These are phyloP conservation scores for Aureobasidium mangrovei DNA, from an alignment of 2,329 filamentous ascomycete genomes.

Conservation along the genomic window DNA sequence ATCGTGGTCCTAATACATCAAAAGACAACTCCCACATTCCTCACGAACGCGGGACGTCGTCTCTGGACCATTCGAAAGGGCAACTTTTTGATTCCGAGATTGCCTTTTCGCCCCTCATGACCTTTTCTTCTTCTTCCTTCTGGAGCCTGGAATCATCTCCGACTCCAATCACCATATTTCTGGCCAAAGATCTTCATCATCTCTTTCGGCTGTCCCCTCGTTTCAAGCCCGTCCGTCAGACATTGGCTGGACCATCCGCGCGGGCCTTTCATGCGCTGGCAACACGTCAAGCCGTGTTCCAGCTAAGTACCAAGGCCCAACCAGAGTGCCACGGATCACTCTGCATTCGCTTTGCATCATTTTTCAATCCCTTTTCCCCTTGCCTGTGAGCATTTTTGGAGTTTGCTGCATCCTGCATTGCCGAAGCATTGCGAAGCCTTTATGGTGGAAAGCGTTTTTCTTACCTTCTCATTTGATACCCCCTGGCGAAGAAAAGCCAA, in stretches of 20 bases:
- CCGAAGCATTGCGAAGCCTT: constrained; percentile 7
- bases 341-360: constrained; percentile 13
- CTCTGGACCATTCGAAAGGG: neutral
- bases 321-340: constrained; percentile 13
- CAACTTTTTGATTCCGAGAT: neutral
- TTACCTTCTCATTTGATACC: constrained; percentile 11
- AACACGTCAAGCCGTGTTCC: neutral
- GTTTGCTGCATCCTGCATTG: constrained; percentile 11
- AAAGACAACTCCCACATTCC: neutral
- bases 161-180: constrained; percentile 11
- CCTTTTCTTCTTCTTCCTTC: constrained; percentile 11
- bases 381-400: neutral
- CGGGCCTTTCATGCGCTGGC: constrained; percentile 5
- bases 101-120: neutral
- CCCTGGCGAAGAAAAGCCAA: neutral
- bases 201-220: constrained; percentile 8
- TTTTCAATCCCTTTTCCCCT: neutral
- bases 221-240: constrained; percentile 9
- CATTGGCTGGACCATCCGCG: constrained; percentile 12
- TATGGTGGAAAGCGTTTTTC: constrained; percentile 5
- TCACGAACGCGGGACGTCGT: neutral
- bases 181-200: constrained; percentile 10
- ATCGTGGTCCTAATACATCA: neutral
- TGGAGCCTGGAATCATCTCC: neutral
- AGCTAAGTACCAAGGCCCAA: constrained; percentile 9